Evolutionary conservation across 352 stramenopile species (phyloP), one percentile per base, ranked within the genome.

Genomic region (Phytophthora brassicae): DNA sequence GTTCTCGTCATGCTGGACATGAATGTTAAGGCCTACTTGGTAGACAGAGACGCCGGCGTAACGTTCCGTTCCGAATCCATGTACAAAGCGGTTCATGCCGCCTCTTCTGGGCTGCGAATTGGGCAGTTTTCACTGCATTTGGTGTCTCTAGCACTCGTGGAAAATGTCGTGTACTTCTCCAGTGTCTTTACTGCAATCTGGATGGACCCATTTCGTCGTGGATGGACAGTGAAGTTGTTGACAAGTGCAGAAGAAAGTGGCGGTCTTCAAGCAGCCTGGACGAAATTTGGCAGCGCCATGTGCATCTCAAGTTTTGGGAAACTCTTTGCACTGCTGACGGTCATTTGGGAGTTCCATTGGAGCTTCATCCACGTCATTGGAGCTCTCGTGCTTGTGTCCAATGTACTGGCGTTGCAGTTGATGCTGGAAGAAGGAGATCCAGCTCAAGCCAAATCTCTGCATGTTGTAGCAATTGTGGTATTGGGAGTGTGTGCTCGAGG

Each of bases 311-410:
- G 81, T 67, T 94, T 94, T 58, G 84, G 82, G 35, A 94, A 94
- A 58, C 75, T 92, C 26, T 92, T 94, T 71, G 84, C 82, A 51
- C 72, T 91, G 48, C 66, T 94, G 23, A 94, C 81, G 2, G 82
- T 94, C 28, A 94, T 94, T 50, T 94, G 84, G 84, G 84, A 94
- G 64, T 92, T 88, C 67, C 72, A 94, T 60, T 92, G 84, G 84
- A 91, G 77, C 28, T 90, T 92, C 50, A 68, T 94, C 17, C 82
- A 94, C 68, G 84, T 94, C 29, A 92, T 91, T 52, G 84, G 80
- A 39, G 75, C 64, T 12, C 75, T 94, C 12, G 82, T 94, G 9
- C 66, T 89, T 22, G 81, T 84, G 38, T 91, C 84, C 6, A 89
- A 94, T 56, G 70, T 86, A 17, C 59, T 94, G 23, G 82, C 78